Evolutionary conservation across 768 basidiomycete species (phyloP), one percentile per base, ranked within the genome.

Genomic region (Tricholomella constricta): DNA sequence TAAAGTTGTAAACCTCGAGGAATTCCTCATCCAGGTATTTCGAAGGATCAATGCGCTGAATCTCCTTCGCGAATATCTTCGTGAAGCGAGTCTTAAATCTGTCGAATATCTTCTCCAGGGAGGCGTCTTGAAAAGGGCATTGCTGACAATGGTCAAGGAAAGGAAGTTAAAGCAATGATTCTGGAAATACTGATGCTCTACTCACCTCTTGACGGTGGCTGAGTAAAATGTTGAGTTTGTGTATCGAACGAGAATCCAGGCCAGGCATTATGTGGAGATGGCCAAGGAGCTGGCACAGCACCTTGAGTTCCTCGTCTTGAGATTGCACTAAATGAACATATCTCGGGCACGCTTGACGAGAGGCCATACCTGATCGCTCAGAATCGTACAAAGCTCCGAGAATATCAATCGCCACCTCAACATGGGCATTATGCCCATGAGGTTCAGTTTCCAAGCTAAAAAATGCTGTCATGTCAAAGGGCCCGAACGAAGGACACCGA

Each of bases 221-320:
- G 25, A 85, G 63, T 11, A 85, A 65, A 9, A 82, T 68, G 25
- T 78, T 66, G 1, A 85, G 57, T 48, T 76, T 78, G 48, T 80
- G 72, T 47, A 84, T 64, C 15, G 74, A 68, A 27, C 68, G 65
- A 6, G 62, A 42, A 49, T 73, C 69, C 17, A 77, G 52, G 2
- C 68, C 70, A 1, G 66, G 71, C 4, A 75, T 76, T 34, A 86
- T 66, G 48, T 82, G 74, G 1, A 90, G 73, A 56, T 89, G 84
- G 12, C 73, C 73, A 15, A 92, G 72, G 22, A 85, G 74, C 41
- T 86, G 85, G 52, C 82, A 84, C 7, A 90, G 64, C 1, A 77
- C 71, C 61, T 88, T 89, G 58, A 83, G 78, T 54, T 82, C 9
- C 31, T 32, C 10, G 31, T 11, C 14, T 32, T 3, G 31, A 32